A percentile compares a stretch with the other conserved stretches of the same genome.
phyloP scores from a whole-genome alignment of 1,284 basidiomycete species.

The Rhodotorula sp. region DNA sequence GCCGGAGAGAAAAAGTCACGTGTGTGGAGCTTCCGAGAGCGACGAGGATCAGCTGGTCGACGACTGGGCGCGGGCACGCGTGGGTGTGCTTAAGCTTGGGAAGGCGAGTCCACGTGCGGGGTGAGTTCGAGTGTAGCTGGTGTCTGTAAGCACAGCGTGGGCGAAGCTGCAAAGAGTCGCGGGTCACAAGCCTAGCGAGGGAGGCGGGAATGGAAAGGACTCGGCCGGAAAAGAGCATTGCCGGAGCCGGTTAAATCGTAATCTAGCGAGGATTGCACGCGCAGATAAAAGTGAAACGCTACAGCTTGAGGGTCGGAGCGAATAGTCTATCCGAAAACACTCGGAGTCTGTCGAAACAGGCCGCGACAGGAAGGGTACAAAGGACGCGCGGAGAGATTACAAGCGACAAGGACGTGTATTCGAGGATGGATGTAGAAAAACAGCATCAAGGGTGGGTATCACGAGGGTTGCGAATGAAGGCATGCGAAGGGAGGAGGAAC shows the following conservation, averaged over 20 bases:
- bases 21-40: neutral
- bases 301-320: no score
- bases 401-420: neutral
- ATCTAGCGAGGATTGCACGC: no score
- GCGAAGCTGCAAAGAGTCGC: no score
- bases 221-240: no score
- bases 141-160: no score
- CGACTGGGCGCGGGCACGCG: neutral
- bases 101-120: no score
- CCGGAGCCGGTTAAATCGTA: no score
- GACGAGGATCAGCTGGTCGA: neutral
- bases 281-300: no score
- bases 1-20: no score
- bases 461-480: neutral
- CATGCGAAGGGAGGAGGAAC: slow-evolving; percentile 3
- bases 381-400: neutral
- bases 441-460: slow-evolving; percentile 3
- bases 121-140: no score
- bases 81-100: neutral
- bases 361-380: neutral
- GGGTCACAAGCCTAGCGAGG: no score
- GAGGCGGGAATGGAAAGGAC: no score
- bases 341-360: neutral
- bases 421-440: neutral
- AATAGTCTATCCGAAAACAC: neutral